Evolutionary conservation across 1,284 basidiomycete genomes (phyloP).

Genomic region (Termitomyces sp.): DNA sequence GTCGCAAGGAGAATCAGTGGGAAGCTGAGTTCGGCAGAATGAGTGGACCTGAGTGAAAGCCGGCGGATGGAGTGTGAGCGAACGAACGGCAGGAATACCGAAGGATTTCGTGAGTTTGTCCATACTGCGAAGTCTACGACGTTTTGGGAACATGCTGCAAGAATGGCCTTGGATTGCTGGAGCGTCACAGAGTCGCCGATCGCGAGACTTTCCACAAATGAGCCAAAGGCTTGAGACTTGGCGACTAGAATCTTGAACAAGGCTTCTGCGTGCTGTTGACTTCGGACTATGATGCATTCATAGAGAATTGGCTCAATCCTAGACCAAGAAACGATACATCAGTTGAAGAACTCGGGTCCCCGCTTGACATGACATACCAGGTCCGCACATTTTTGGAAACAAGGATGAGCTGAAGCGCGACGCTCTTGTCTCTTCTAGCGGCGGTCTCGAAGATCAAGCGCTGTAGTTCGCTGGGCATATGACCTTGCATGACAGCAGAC

Average conservation of each 20-base stretch:
- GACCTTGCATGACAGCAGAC: slow-evolving; percentile 2
- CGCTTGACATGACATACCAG: slow-evolving; percentile 15
- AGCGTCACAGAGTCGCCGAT: slow-evolving; percentile 18
- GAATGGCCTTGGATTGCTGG: slow-evolving; percentile 19
- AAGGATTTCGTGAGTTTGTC: slow-evolving; percentile 15
- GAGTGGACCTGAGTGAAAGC: slow-evolving; percentile 16
- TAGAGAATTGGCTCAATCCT: slow-evolving; percentile 25
- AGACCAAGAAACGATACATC: neutral
- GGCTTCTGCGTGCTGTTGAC: slow-evolving; percentile 12
- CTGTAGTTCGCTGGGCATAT: slow-evolving; percentile 19
- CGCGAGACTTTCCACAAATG: slow-evolving; percentile 15
- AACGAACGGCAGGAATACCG: slow-evolving; percentile 18
- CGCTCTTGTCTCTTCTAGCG: slow-evolving; percentile 14
- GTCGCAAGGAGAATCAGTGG: slow-evolving; percentile 16
- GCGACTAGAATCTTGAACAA: slow-evolving; percentile 16
- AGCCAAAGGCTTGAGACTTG: slow-evolving; percentile 13
- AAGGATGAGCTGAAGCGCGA: slow-evolving; percentile 17
- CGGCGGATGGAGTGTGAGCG: slow-evolving; percentile 15
- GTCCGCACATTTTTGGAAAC: slow-evolving; percentile 19
- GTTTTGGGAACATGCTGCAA: slow-evolving; percentile 17
- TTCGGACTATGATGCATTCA: slow-evolving; percentile 19
- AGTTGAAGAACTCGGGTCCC: neutral
- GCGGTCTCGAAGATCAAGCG: slow-evolving; percentile 21
- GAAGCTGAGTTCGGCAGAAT: slow-evolving; percentile 13
- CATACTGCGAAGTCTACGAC: slow-evolving; percentile 18